These are phyloP conservation scores for Talaromyces proteolyticus DNA, from an alignment of 495 filamentous ascomycete species.

Conservation along the genomic window DNA sequence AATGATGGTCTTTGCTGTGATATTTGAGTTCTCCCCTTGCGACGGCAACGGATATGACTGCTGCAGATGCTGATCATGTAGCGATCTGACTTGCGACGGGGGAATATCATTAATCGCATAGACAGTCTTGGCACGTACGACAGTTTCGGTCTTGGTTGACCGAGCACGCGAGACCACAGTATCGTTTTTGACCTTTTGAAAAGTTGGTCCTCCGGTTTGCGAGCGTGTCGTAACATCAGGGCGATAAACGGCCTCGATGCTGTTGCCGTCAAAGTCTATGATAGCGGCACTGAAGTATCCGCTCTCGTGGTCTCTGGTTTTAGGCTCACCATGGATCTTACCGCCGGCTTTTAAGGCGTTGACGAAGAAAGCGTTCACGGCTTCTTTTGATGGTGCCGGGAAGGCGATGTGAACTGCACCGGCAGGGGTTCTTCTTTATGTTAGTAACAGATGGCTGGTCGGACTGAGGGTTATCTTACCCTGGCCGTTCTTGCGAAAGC, in stretches of 20 bases:
- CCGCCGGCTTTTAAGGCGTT: constrained; percentile 51
- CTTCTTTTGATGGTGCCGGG: constrained; percentile 44
- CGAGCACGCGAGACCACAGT: constrained; percentile 32
- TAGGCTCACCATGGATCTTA: constrained; percentile 50
- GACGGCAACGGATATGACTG: constrained; percentile 17
- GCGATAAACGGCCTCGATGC: constrained; percentile 54
- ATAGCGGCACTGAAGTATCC: constrained; percentile 56
- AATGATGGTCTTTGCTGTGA: constrained; percentile 52
- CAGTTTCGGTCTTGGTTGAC: constrained; percentile 22
- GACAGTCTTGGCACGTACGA: constrained; percentile 24
- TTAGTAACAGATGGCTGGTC: constrained; percentile 8
- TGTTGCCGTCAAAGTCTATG: constrained; percentile 55
- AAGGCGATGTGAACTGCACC: constrained; percentile 55
- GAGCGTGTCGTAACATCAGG: constrained; percentile 21
- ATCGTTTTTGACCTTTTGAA: constrained; percentile 30
- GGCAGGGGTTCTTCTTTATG: constrained; percentile 33
- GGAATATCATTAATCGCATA: constrained; percentile 22
- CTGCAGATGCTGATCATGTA: constrained; percentile 1
- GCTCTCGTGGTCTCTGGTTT: constrained; percentile 41
- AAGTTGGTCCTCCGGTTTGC: constrained; percentile 21
- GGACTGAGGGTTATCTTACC: constrained; percentile 21
- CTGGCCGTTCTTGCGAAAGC: constrained; percentile 48
- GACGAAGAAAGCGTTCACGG: constrained; percentile 55
- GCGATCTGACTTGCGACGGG: constrained; percentile 1
- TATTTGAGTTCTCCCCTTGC: constrained; percentile 31